phyloP scores from a whole-genome alignment of 768 basidiomycete species.

The Mycena sanguinolenta region DNA sequence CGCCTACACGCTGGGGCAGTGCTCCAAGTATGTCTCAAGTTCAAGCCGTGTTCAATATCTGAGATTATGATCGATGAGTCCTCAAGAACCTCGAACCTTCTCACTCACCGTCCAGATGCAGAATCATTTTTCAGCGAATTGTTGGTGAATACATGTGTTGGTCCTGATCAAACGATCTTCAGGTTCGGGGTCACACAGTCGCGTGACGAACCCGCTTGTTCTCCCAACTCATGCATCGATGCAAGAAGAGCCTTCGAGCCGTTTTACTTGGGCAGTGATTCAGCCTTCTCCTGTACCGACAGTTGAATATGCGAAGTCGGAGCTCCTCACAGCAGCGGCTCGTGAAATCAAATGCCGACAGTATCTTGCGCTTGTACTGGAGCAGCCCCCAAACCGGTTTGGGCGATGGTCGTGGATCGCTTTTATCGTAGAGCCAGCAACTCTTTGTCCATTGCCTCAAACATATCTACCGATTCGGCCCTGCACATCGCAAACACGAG shows the following conservation, averaged over 20 bases:
- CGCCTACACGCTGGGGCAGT: too few species aligned
- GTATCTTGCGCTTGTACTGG: not conserved
- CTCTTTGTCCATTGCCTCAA: not conserved
- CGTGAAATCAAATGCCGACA: not conserved
- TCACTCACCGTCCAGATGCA: too few species aligned
- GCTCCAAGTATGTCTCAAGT: too few species aligned
- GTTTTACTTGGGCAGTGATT: not conserved
- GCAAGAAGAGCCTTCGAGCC: not conserved
- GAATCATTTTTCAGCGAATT: too few species aligned
- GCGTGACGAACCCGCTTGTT: too few species aligned
- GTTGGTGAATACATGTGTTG: too few species aligned
- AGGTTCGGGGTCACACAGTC: too few species aligned
- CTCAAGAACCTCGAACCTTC: too few species aligned
- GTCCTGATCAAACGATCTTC: too few species aligned
- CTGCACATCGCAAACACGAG: constrained; percentile 1
- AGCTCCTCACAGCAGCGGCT: not conserved
- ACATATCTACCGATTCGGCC: constrained; percentile 18
- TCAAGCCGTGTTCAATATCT: too few species aligned
- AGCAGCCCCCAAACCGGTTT: not conserved
- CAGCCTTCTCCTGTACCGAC: not conserved
- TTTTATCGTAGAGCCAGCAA: constrained; percentile 4
- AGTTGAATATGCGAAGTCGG: not conserved
- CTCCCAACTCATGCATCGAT: not conserved
- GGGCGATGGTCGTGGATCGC: not conserved
- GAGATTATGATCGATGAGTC: too few species aligned